Evolutionary conservation across 2,329 filamentous ascomycete species (phyloP), one percentile per base, ranked within the genome.

Genomic region (Colletotrichum eremochloae): DNA sequence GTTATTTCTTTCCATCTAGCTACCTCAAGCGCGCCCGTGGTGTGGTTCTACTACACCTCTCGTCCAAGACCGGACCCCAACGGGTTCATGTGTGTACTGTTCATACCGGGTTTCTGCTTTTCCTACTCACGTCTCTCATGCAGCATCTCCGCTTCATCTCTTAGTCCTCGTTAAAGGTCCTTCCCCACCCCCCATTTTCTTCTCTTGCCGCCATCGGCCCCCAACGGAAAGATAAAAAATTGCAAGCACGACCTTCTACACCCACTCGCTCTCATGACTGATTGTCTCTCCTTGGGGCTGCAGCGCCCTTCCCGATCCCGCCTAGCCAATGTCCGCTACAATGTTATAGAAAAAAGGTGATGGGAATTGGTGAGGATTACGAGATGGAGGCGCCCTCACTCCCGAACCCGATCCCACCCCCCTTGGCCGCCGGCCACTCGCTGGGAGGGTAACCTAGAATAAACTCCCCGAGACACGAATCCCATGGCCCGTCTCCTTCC

Each of bases 61-160:
- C 29, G n/a, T 63, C 61, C 46, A 42, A 63, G 33, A 31, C 48
- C 46, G 36, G 46, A 52, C 46, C 61, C 46, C 61, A 53, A 53
- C 61, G 24, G 61, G 61, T 58, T 58, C 38, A 31, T 38, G 29
- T 46, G 62, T 63, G 50, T 64, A 29, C 38, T 64, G 62, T 64
- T 36, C 62, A 18, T 55, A 52, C 36, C 20, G 15, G 46, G 5
- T 48, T 55, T 55, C 46, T 56, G 33, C 40, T 29, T 38, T 29
- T 24, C n/a, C 56, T 29, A 8, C 24, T 46, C 50, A 18, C 44
- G 24, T 64, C 29, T 55, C 50, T 64, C 62, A 42, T 52, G 44
- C 60, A 6, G 31, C n/a, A 24, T 63, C 46, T 44, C 11, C n/a
- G 9, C 46, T 4, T 38, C 29, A 36, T 64, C 38, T 55, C 50